These are phyloP conservation scores for Allium sativum DNA, from an alignment of 106 monocot genomes.

Conservation along the genomic window DNA sequence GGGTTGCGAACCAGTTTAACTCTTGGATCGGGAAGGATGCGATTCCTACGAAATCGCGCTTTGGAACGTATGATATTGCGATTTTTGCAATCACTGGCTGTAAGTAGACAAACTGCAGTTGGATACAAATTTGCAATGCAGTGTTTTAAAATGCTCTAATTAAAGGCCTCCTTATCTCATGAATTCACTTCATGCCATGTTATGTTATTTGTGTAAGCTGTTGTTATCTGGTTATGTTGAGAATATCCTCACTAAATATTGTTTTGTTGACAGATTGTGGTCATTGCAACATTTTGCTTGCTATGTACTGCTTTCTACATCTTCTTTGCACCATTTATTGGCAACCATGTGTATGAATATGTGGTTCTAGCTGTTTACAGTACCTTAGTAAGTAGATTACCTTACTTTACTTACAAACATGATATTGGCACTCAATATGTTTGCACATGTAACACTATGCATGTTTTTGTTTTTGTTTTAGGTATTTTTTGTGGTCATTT, in stretches of 20 bases:
- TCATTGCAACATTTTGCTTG: constrained; percentile 66
- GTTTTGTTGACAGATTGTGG: constrained; percentile 35
- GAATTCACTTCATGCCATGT: too few species aligned
- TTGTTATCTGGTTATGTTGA: not conserved
- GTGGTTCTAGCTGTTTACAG: constrained; percentile 46
- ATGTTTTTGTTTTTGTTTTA: constrained; percentile 16
- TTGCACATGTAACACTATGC: not conserved
- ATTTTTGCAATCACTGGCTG: too few species aligned
- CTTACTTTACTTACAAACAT: not conserved
- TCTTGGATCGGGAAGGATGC: too few species aligned
- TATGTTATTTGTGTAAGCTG: too few species aligned
- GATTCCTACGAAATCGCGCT: too few species aligned
- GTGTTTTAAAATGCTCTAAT: too few species aligned
- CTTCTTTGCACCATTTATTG: constrained; percentile 75
- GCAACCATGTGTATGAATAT: constrained; percentile 39
- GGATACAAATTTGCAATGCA: too few species aligned
- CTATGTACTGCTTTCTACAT: constrained; percentile 60
- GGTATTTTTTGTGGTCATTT: constrained; percentile 52
- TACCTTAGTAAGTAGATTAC: constrained; percentile 33
- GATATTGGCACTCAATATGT: not conserved
- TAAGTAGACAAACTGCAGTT: too few species aligned
- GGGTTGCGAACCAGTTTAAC: too few species aligned
- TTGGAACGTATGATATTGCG: too few species aligned
- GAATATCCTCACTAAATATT: not conserved
- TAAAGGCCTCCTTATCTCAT: too few species aligned